Evolutionary conservation across 2,329 filamentous ascomycete genomes (phyloP).

Genomic region (Aspergillus bombycis): DNA sequence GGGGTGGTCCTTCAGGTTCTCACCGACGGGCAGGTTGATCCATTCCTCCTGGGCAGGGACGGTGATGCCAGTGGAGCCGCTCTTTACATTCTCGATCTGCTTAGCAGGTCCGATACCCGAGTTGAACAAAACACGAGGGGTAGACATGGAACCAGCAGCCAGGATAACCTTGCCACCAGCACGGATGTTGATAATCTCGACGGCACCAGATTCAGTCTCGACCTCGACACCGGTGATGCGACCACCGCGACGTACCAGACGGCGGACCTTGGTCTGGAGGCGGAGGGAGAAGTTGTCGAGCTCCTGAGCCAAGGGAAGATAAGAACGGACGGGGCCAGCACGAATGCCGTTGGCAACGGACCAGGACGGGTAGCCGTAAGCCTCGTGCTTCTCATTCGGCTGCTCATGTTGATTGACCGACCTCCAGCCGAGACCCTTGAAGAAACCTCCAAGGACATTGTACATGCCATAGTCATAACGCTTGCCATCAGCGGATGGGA

Average conservation of each 20-base stretch:
- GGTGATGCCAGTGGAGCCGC: constrained; percentile 45
- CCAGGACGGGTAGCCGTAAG: constrained; percentile 66
- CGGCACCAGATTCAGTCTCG: constrained; percentile 25
- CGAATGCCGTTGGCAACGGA: constrained; percentile 70
- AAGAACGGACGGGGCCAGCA: constrained; percentile 71
- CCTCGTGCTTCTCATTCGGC: constrained; percentile 67
- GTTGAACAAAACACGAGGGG: constrained; percentile 67
- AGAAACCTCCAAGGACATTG: constrained; percentile 62
- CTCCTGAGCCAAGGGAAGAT: constrained; percentile 64
- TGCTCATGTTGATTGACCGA: constrained; percentile 62
- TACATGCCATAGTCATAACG: constrained; percentile 70
- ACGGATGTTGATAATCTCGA: constrained; percentile 68
- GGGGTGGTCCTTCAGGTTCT: constrained; percentile 50
- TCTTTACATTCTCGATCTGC: constrained; percentile 48
- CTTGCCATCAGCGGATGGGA: constrained; percentile 67
- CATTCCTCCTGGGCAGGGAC: constrained; percentile 45
- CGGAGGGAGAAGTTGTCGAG: constrained; percentile 69
- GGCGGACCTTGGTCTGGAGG: constrained; percentile 67
- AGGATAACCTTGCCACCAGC: constrained; percentile 66
- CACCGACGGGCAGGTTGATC: constrained; percentile 55
- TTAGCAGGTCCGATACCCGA: constrained; percentile 67
- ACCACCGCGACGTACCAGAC: constrained; percentile 66
- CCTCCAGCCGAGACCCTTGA: constrained; percentile 64
- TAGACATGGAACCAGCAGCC: constrained; percentile 68
- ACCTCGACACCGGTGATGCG: constrained; percentile 59